Base-by-base conservation (phyloP, 768 basidiomycete species). In the Pulveroboletus sp. region DNA sequence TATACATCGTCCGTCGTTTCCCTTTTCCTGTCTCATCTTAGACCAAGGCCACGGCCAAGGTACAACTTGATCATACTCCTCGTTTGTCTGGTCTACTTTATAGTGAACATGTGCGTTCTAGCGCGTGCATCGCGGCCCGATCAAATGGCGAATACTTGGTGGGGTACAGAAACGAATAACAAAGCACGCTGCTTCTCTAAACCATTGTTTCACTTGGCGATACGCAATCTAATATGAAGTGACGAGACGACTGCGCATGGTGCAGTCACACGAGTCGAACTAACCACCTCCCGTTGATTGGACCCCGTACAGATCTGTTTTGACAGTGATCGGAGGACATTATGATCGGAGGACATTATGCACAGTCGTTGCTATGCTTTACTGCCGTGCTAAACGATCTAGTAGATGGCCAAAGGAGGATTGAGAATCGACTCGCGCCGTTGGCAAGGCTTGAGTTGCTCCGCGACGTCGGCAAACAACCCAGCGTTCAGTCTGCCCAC, bases 1-100 rank as follows among this genome's bases (percentile, higher is more conserved):
- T n/a, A 35, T 35, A 15, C 10, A 15, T 35, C 14, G 8, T 42
- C 42, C 8, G 30, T 30, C 28, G 12, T 43, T 30, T 9, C 6
- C 41, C n/a, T 18, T 18, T 43, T 18, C 15, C 15, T 14, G 21
- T 43, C 79, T 85, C 47, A 72, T 15, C 27, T 42, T n/a, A 27
- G 15, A 41, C 40, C n/a, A 28, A 6, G 9, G 15, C 17, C 32
- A 28, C 26, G 12, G 3, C 8, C 4, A 39, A 26, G 32, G 12
- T 33, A 14, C 3, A 21, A 21, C 21, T 21, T 21, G 21, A 21
- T 21, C 21, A 3, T 33, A 6, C 14, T 37, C 8, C n/a, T 26
- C 9, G 8, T 27, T 26, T 28, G 3, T 11, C 40, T 42, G 15
- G 17, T 7, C 8, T n/a, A 26, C 6, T 10, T 30, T 28, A 41